These are phyloP conservation scores for Quercus lobata DNA, from an alignment of 331 rosid genomes.

Conservation along the genomic window DNA sequence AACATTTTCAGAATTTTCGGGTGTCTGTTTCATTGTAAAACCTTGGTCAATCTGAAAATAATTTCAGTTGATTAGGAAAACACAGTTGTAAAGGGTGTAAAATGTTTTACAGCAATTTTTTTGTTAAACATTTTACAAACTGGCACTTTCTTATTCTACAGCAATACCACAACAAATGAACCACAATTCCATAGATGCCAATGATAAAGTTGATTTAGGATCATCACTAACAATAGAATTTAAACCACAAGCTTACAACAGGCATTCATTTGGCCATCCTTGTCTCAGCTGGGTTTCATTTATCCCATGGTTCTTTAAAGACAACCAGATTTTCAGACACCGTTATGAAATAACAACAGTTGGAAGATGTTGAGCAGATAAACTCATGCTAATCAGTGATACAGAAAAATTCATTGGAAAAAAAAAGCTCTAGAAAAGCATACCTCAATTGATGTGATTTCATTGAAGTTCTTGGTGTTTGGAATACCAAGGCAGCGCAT, in stretches of 20 bases:
- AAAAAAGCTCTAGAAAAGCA: slow-evolving; percentile 5
- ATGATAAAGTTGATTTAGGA: no score
- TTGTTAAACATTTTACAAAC: no score
- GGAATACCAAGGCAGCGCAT: slow-evolving; percentile 99
- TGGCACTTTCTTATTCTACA: no score
- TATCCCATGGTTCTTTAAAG: neutral
- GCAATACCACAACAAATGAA: no score
- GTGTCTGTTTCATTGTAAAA: no score
- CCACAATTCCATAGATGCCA: no score
- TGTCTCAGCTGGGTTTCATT: neutral
- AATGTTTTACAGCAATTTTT: no score
- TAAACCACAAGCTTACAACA: neutral
- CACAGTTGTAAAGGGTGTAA: no score
- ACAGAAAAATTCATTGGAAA: neutral
- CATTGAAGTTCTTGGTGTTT: slow-evolving; percentile 94
- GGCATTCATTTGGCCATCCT: neutral
- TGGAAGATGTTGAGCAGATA: neutral
- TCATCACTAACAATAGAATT: neutral
- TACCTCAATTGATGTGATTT: slow-evolving; percentile 96
- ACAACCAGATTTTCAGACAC: neutral
- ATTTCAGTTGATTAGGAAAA: no score
- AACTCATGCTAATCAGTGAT: no score
- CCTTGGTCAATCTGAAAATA: no score
- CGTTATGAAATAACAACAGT: neutral
- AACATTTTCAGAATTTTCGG: no score